These are phyloP conservation scores for Acer negundo DNA, from an alignment of 345 rosid species.

Conservation along the genomic window DNA sequence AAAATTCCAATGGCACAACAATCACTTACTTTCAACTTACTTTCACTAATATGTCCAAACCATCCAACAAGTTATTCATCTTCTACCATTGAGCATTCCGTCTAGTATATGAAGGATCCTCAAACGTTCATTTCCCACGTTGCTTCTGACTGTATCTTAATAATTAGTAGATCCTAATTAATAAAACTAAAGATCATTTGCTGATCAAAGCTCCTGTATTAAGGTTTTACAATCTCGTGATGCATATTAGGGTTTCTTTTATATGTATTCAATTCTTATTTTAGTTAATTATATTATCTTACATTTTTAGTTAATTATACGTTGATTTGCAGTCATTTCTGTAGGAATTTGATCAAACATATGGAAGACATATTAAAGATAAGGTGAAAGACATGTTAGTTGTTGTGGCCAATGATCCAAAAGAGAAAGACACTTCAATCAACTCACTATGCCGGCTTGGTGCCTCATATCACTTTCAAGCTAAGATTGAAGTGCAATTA, in stretches of 20 bases:
- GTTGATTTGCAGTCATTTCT: neutral
- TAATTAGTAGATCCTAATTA: neutral
- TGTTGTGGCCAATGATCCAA: neutral
- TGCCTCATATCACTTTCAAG: slow-evolving; percentile 7
- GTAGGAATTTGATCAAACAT: neutral
- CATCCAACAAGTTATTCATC: neutral
- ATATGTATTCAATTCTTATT: too few relatives aligned
- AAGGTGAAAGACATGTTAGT: neutral
- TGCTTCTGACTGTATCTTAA: neutral
- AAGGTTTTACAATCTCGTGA: too few relatives aligned
- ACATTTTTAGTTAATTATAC: too few relatives aligned
- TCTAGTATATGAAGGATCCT: neutral
- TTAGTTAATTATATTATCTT: too few relatives aligned
- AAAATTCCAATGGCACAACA: too few relatives aligned
- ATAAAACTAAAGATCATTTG: neutral
- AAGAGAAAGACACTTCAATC: neutral
- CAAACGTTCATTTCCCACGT: neutral
- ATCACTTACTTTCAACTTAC: too few relatives aligned
- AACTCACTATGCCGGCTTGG: slow-evolving; percentile 9
- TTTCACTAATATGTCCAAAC: too few relatives aligned
- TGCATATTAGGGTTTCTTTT: too few relatives aligned
- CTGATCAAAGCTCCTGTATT: too few relatives aligned
- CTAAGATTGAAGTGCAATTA: neutral
- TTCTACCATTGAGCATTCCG: neutral
- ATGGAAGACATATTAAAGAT: neutral